Evolutionary conservation across 1,139 yeast species (phyloP).

Genomic region (Lodderomyces elongisporus): DNA sequence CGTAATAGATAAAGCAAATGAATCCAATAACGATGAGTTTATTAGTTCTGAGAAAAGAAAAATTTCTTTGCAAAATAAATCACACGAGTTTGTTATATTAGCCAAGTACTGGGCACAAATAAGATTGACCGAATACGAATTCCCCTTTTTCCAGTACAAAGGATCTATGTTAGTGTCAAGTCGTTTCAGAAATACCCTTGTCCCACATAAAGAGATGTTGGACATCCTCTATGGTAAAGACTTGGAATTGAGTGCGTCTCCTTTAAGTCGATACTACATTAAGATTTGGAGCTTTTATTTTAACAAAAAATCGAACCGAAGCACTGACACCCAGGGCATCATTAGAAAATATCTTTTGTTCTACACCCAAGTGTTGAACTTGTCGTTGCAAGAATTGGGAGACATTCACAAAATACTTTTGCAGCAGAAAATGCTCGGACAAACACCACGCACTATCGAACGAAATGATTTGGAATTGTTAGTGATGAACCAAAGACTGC

Average conservation of each 20-base stretch:
- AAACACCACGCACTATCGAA: background rate
- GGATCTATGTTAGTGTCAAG: constrained; percentile 28
- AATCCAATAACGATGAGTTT: background rate
- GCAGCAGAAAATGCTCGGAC: background rate
- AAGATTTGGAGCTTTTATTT: constrained; percentile 25
- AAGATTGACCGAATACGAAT: constrained; percentile 26
- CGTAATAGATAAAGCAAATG: background rate
- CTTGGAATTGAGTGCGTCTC: constrained; percentile 6
- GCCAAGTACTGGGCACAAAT: constrained; percentile 28
- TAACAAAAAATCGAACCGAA: constrained; percentile 16
- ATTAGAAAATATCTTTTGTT: constrained; percentile 19
- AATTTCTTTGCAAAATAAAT: background rate
- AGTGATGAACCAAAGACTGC: constrained; percentile 18
- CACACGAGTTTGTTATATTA: constrained; percentile 17
- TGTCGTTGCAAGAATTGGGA: constrained; percentile 12
- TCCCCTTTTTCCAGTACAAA: constrained; percentile 28
- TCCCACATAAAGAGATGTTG: constrained; percentile 22
- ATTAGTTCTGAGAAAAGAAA: background rate
- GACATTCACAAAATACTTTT: background rate
- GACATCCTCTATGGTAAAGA: constrained; percentile 16
- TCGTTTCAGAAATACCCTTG: constrained; percentile 22
- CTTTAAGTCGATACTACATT: constrained; percentile 13
- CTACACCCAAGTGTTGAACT: constrained; percentile 16
- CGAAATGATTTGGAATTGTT: constrained; percentile 15
- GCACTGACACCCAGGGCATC: constrained; percentile 15